A percentile compares a stretch with the other conserved stretches of the same genome.
Evolutionary conservation across 2,329 filamentous ascomycete genomes (phyloP).

Genomic region (Sclerotinia minor): DNA sequence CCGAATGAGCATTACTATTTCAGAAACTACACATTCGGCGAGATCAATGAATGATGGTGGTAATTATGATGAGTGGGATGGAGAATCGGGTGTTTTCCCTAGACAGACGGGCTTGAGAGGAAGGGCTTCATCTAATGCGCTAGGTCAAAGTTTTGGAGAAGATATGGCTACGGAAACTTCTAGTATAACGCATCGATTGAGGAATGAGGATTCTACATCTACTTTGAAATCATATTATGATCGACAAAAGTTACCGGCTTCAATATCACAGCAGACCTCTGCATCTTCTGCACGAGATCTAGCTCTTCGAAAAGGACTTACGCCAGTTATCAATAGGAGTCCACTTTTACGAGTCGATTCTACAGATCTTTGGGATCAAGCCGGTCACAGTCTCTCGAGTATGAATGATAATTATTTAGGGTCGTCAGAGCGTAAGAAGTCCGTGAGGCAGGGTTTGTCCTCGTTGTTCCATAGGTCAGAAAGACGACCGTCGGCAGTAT

Average conservation of each 20-base stretch:
- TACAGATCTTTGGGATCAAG: conserved; percentile 18
- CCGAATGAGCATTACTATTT: conserved; percentile 46
- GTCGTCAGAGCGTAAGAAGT: conserved; percentile 35
- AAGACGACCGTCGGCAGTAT: conserved; percentile 27
- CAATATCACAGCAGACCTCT: conserved; percentile 47
- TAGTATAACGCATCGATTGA: conserved; percentile 41
- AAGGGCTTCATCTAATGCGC: conserved; percentile 49
- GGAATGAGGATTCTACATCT: conserved; percentile 46
- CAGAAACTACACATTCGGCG: conserved; percentile 38
- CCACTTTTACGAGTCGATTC: conserved; percentile 36
- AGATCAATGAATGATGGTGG: conserved; percentile 30
- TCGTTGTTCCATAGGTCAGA: conserved; percentile 38
- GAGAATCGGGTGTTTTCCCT: conserved; percentile 34
- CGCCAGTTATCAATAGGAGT: conserved; percentile 36
- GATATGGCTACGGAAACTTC: conserved; percentile 42
- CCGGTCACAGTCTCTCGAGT: background rate
- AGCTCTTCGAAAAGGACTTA: conserved; percentile 43
- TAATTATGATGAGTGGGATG: conserved; percentile 35
- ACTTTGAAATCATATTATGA: conserved; percentile 51
- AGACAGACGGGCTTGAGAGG: conserved; percentile 43
- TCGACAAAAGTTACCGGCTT: conserved; percentile 45
- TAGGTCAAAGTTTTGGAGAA: conserved; percentile 45
- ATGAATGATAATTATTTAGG: background rate
- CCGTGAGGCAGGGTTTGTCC: conserved; percentile 38
- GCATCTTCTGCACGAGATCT: conserved; percentile 46